Base-by-base conservation (phyloP, 768 basidiomycete genomes). In the Daedalea quercina region DNA sequence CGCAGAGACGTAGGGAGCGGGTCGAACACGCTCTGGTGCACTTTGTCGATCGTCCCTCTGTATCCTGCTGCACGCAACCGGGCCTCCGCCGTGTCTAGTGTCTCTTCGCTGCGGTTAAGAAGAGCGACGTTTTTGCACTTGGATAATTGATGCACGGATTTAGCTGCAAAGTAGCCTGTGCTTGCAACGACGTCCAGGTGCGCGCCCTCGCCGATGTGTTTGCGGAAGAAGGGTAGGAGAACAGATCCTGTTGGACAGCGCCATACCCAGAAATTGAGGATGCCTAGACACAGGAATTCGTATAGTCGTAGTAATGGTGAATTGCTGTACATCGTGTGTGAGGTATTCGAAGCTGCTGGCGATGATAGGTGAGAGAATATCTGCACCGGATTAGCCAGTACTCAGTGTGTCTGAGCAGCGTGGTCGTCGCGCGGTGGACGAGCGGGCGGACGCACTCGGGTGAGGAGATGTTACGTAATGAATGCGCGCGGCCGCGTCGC, bases 141-240 rank as follows among this genome's bases (percentile, higher is more conserved):
- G 7, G 52, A 19, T 17, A 55, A 49, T 8, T 26, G 20, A 0
- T 40, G 44, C 12, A 25, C 40, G 28, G 55, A 46, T 1, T 33
- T 45, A 7, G 55, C 48, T 15, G 49, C 52, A 47, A 58, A 61
- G 54, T 54, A 58, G 23, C 60, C 60, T 22, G 60, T 50, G 2
- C 57, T 54, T 9, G 54, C 57, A 3, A 54, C 60, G 47, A 58
- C 41, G 26, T 54, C 56, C 35, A 58, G 50, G 51, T 59, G 58
- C 3, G 58, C 55, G 33, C 25, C 19, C 11, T 50, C 44, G 28
- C 54, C 56, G 37, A 57, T 34, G 52, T 57, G 56, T 19, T 47
- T 17, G 17, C 28, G 41, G 56, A 53, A 60, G 47, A 57, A 55
- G 13, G 59, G 59, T 19, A 57, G 50, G n/a, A 59, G 56, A 22